Evolutionary conservation across 2,329 filamentous ascomycete genomes (phyloP).

Genomic region (Tympanopsis confertula): DNA sequence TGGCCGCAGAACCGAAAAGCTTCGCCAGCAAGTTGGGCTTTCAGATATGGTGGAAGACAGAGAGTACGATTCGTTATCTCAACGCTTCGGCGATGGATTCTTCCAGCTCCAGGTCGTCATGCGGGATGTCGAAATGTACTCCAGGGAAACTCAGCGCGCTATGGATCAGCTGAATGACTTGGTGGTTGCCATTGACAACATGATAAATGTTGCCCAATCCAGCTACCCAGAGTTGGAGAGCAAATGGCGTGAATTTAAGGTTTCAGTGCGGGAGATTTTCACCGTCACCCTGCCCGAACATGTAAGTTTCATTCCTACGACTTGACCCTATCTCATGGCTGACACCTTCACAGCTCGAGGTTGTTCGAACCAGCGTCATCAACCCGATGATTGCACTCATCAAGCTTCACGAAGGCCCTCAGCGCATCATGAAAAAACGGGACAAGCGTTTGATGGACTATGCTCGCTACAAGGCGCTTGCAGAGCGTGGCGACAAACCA

Average conservation of each 20-base stretch:
- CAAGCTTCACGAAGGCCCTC: constrained; percentile 46
- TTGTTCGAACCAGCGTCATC: constrained; percentile 44
- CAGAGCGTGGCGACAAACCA: constrained; percentile 49
- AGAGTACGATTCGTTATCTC: constrained; percentile 44
- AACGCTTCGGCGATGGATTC: constrained; percentile 51
- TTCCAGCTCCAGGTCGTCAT: constrained; percentile 53
- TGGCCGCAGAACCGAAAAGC: constrained; percentile 50
- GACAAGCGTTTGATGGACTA: constrained; percentile 56
- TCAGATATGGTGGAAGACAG: constrained; percentile 37
- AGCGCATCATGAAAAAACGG: constrained; percentile 54
- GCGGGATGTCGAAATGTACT: constrained; percentile 49
- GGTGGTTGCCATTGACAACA: constrained; percentile 38
- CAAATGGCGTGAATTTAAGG: constrained; percentile 50
- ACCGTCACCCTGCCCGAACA: constrained; percentile 47
- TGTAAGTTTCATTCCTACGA: constrained; percentile 33
- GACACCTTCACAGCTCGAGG: constrained; percentile 39
- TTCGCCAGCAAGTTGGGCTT: constrained; percentile 33
- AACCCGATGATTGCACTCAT: constrained; percentile 47
- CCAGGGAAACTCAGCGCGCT: constrained; percentile 38
- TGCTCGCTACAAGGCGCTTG: constrained; percentile 46
- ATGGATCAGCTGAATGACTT: constrained; percentile 41
- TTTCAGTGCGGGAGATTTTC: constrained; percentile 45
- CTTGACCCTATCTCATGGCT: constrained; percentile 44
- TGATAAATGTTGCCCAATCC: constrained; percentile 37
- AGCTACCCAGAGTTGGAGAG: constrained; percentile 46